A percentile compares a stretch with the other conserved stretches of the same genome.
These are phyloP conservation scores for Rubia tinctorum DNA, from an alignment of 305 asterid genomes.

Conservation along the genomic window DNA sequence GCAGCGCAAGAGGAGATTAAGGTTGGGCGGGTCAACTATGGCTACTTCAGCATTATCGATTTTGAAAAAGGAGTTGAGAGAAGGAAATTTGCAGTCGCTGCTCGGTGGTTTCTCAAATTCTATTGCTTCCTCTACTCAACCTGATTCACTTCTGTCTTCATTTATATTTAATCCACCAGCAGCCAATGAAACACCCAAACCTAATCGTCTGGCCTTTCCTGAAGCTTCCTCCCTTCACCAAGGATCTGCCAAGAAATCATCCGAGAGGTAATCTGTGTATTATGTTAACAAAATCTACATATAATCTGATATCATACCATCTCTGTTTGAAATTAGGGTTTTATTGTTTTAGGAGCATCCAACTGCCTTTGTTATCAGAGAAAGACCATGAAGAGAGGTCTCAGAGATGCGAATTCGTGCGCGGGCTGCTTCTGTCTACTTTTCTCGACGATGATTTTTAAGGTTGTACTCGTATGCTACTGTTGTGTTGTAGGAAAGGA, in stretches of 20 bases:
- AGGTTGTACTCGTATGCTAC: conserved; percentile 1
- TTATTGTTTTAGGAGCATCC: conserved; percentile 28
- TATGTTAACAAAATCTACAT: no score
- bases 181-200: conserved; percentile 27
- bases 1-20: conserved; percentile 64
- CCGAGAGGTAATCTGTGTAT: conserved; percentile 36
- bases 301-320: no score
- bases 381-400: conserved; percentile 77
- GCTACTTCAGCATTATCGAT: conserved; percentile 40
- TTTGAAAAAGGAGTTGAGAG: conserved; percentile 60
- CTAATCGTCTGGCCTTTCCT: conserved; percentile 25
- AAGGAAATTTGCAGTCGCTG: conserved; percentile 62
- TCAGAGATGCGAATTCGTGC: conserved; percentile 53
- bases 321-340: not conserved
- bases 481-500: conserved; percentile 4
- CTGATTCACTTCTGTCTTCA: conserved; percentile 66
- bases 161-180: conserved; percentile 56
- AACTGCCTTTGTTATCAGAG: conserved; percentile 41
- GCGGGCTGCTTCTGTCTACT: conserved; percentile 67
- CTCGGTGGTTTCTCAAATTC: conserved; percentile 47
- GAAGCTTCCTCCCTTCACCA: conserved; percentile 32
- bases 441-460: conserved; percentile 49
- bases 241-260: conserved; percentile 28
- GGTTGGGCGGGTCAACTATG: conserved; percentile 39
- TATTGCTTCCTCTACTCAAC: conserved; percentile 45